A percentile compares a stretch with the other conserved stretches of the same genome.
Conservation (phyloP, 192 early-diverging fungal genomes). For the Spinellus fusiger region DNA sequence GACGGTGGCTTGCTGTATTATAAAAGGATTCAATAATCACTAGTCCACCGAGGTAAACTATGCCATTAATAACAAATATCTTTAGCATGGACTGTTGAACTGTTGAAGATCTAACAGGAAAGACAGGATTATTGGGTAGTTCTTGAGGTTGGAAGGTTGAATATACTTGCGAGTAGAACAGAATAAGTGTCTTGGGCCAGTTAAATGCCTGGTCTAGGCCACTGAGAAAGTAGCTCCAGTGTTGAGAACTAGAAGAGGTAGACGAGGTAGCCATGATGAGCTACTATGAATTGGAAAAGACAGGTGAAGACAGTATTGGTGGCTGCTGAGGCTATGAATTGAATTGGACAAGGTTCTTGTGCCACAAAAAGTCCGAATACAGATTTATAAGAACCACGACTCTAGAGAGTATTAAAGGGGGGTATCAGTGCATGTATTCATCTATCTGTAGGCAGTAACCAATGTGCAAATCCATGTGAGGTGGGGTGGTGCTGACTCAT, state of each 20-base stretch:
- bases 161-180: constrained; percentile 20
- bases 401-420: no score
- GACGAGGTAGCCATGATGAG: constrained; percentile 3
- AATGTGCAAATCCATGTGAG: no score
- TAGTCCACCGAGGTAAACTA: constrained; percentile 23
- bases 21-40: constrained; percentile 25
- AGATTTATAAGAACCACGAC: no score
- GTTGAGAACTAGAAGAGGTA: constrained; percentile 13
- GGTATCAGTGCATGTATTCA: no score
- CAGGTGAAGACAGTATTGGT: no score
- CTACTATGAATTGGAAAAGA: neutral
- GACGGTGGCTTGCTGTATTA: constrained; percentile 11
- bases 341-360: no score
- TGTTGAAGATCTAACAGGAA: constrained; percentile 13
- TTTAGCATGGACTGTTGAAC: constrained; percentile 21
- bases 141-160: neutral
- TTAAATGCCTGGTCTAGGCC: constrained; percentile 20
- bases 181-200: constrained; percentile 25
- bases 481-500: no score
- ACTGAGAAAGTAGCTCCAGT: constrained; percentile 21
- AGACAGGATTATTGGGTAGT: neutral
- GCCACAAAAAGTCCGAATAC: no score
- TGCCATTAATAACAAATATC: constrained; percentile 20
- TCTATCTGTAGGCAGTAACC: no score
- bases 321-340: no score